Evolutionary conservation across 73 alveolate species (phyloP).

Genomic region (Durusdinium trenchii): DNA sequence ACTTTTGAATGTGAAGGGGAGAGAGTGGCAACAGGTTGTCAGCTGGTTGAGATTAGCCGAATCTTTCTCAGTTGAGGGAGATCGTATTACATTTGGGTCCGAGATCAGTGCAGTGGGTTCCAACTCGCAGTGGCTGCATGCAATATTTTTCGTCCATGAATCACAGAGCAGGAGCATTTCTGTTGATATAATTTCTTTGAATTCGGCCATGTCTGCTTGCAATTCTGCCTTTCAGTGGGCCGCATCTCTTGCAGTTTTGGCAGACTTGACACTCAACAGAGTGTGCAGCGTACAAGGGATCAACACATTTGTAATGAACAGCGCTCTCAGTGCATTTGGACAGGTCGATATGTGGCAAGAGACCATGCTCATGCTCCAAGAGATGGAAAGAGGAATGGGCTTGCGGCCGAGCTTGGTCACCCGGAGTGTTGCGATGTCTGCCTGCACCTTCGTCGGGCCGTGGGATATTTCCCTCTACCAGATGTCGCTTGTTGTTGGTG

Average conservation of each 20-base stretch:
- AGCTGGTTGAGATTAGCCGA: background rate
- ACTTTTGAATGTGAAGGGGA: background rate
- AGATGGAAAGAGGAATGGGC: background rate
- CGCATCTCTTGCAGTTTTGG: background rate
- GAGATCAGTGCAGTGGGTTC: background rate
- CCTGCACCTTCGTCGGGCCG: constrained; percentile 47
- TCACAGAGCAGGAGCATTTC: background rate
- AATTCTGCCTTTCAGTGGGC: constrained; percentile 1
- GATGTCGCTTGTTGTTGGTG: background rate
- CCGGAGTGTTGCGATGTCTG: constrained; percentile 28
- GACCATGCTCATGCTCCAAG: background rate
- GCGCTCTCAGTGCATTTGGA: constrained; percentile 21
- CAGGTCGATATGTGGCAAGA: constrained; percentile 7
- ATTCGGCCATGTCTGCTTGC: constrained; percentile 37
- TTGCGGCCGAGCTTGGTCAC: constrained; percentile 36
- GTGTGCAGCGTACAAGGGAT: background rate
- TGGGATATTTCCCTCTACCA: constrained; percentile 40
- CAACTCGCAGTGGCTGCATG: background rate
- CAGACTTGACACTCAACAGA: constrained; percentile 20
- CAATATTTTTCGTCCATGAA: background rate
- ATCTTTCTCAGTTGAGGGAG: background rate
- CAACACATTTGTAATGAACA: background rate
- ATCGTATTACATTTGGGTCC: background rate
- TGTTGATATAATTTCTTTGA: background rate
- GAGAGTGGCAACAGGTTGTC: constrained; percentile 9